Base-by-base conservation (phyloP, 176 grass and related monocot species). In the Cocos nucifera region DNA sequence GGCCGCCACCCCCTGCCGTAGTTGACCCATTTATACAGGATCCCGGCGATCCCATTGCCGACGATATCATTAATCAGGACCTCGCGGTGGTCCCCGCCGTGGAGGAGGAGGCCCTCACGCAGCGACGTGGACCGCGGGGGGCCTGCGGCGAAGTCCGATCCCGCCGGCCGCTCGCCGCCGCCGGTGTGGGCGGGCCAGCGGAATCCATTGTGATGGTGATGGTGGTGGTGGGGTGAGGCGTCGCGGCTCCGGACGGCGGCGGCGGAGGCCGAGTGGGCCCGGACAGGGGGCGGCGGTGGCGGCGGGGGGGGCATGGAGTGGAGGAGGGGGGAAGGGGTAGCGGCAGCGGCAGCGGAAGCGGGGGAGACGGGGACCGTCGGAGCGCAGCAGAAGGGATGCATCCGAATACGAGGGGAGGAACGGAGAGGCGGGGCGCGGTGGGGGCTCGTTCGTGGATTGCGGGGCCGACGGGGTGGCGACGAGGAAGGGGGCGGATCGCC, bases 1-100 rank as follows among this genome's bases (percentile, higher is more conserved):
- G 93, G 93, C 63, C 93, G 19, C 93, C 93, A 92, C 39, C 93
- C 93, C 32, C 81, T 81, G 27, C 93, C 93, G 76, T 98, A 98
- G 77, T 98, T 98, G 63, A 92, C 93, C 93, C 93, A 98, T 73
- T 98, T 98, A 78, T 92, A 73, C 16, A 98, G 81, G 58, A 98
- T 75, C 28, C 93, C 93, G 1, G 87, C 85, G 78, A 98, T 98
- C 65, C 88, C 84, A 9, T 69, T 71, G 55, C 82, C 82, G 20
- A 90, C 82, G 69, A 86, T 86, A 64, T 90, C 79, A 64, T 86
- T 90, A 51, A 86, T 72, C 67, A 55, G 75, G 19, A 82, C 78
- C 16, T 82, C 87, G 19, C 49, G 22, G 4, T 73, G 78, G 35
- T 12, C 35, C 10, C 35, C 35, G 35, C 35, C 35, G 2, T 9